phyloP scores from a whole-genome alignment of 2,329 filamentous ascomycete genomes.

The Hypoxylon sp. region DNA sequence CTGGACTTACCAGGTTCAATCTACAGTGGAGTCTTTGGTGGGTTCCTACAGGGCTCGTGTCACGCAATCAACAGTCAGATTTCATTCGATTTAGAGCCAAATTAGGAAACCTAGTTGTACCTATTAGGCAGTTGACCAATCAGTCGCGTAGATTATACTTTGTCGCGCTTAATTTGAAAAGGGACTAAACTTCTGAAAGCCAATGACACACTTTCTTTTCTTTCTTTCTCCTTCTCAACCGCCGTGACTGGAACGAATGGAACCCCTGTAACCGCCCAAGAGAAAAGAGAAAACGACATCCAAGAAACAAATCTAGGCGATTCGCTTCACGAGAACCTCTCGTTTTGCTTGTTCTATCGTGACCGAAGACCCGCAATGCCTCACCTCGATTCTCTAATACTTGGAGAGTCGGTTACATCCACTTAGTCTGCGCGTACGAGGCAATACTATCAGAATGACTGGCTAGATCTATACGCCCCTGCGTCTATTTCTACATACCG shows the following conservation, averaged over 20 bases:
- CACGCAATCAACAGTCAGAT: conserved; percentile 34
- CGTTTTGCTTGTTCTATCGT: conserved; percentile 38
- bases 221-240: conserved; percentile 45
- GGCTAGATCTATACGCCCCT: conserved; percentile 18
- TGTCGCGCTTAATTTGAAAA: conserved; percentile 45
- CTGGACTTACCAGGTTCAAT: conserved; percentile 3
- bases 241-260: conserved; percentile 33
- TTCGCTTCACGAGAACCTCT: conserved; percentile 48
- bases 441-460: conserved; percentile 7
- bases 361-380: conserved; percentile 45
- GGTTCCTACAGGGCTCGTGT: conserved; percentile 16
- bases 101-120: conserved; percentile 31
- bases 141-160: conserved; percentile 28
- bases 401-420: conserved; percentile 16
- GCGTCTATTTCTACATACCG: conserved; percentile 19
- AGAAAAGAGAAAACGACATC: conserved; percentile 13
- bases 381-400: conserved; percentile 34
- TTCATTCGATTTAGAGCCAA: conserved; percentile 30
- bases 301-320: conserved; percentile 28
- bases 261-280: conserved; percentile 40
- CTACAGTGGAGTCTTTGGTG: conserved; percentile 12
- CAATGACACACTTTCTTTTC: conserved; percentile 30
- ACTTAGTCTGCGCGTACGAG: conserved; percentile 19
- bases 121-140: no score
- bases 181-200: conserved; percentile 14